These are phyloP conservation scores for Alternaria sp. DNA, from an alignment of 2,329 filamentous ascomycete genomes.

Conservation along the genomic window DNA sequence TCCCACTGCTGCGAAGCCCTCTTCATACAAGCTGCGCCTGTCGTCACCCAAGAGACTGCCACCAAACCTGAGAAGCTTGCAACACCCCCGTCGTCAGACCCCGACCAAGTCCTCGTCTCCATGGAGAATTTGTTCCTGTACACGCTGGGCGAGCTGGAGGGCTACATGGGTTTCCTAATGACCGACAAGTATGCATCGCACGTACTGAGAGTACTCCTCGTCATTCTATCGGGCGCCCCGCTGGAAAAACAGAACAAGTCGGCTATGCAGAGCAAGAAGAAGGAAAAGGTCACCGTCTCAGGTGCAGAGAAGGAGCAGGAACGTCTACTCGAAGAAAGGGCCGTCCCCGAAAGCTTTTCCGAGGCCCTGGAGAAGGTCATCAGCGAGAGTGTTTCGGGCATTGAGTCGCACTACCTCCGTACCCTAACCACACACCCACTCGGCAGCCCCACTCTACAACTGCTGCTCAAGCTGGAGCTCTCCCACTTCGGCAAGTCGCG, in stretches of 20 bases:
- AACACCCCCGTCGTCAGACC: slow-evolving; percentile 54
- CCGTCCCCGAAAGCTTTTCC: slow-evolving; percentile 80
- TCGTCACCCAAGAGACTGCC: slow-evolving; percentile 75
- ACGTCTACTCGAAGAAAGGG: slow-evolving; percentile 46
- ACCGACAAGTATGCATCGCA: slow-evolving; percentile 92
- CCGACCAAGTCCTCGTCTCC: slow-evolving; percentile 62
- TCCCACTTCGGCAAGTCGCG: slow-evolving; percentile 72
- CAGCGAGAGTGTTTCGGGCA: slow-evolving; percentile 71
- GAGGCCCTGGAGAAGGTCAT: slow-evolving; percentile 83
- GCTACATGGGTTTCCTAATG: slow-evolving; percentile 79
- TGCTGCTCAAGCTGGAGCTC: slow-evolving; percentile 86
- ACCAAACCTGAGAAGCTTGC: slow-evolving; percentile 54
- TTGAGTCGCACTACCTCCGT: slow-evolving; percentile 81
- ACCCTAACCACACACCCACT: slow-evolving; percentile 87
- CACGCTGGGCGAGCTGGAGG: slow-evolving; percentile 86
- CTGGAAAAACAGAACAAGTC: slow-evolving; percentile 70
- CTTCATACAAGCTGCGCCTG: slow-evolving; percentile 80
- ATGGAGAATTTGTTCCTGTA: slow-evolving; percentile 88
- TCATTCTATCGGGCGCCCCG: slow-evolving; percentile 84
- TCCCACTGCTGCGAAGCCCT: slow-evolving; percentile 96
- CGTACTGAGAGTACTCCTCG: slow-evolving; percentile 80
- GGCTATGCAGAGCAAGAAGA: slow-evolving; percentile 88
- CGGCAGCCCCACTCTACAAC: slow-evolving; percentile 90
- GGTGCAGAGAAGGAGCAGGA: slow-evolving; percentile 59
- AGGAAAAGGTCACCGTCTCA: slow-evolving; percentile 74